Evolutionary conservation across 768 basidiomycete species (phyloP).

Genomic region (Podaxis carcinomalis): DNA sequence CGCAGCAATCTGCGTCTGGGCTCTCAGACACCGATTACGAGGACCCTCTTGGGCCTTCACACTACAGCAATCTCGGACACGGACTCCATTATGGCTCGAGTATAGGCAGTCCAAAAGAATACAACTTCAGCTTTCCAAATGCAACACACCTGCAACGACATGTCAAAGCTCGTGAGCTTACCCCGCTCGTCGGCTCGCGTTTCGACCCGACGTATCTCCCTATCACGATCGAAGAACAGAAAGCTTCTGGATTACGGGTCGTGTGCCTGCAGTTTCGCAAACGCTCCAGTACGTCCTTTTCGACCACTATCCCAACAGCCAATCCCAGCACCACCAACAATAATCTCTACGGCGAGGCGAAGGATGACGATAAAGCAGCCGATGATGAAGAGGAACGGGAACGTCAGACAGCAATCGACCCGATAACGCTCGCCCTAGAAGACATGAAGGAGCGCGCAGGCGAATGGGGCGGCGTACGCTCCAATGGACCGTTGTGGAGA

Average conservation of each 20-base stretch:
- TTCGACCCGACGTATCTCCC: conserved; percentile 11
- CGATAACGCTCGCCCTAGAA: neutral
- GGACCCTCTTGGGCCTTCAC: neutral
- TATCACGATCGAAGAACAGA: conserved; percentile 6
- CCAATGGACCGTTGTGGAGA: conserved; percentile 1
- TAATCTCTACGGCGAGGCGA: neutral
- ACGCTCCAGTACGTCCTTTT: neutral
- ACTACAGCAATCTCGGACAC: neutral
- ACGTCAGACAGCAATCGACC: neutral
- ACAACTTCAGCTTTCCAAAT: conserved; percentile 6
- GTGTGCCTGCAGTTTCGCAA: conserved; percentile 10
- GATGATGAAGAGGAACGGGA: neutral
- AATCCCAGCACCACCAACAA: neutral
- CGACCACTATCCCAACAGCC: neutral
- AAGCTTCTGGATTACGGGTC: conserved; percentile 6
- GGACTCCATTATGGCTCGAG: neutral
- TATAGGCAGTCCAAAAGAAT: neutral
- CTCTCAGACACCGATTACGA: neutral
- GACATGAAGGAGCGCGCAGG: conserved; percentile 4
- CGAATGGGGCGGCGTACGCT: conserved; percentile 3
- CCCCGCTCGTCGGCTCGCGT: conserved; percentile 8
- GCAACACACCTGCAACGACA: neutral
- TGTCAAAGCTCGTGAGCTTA: conserved; percentile 4
- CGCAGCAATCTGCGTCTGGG: neutral
- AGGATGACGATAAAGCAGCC: neutral